Percentiles rank a stretch among this genome's conserved stretches.
phyloP scores from a whole-genome alignment of 805 yeast species.

The Naumovozyma dairenensis region DNA sequence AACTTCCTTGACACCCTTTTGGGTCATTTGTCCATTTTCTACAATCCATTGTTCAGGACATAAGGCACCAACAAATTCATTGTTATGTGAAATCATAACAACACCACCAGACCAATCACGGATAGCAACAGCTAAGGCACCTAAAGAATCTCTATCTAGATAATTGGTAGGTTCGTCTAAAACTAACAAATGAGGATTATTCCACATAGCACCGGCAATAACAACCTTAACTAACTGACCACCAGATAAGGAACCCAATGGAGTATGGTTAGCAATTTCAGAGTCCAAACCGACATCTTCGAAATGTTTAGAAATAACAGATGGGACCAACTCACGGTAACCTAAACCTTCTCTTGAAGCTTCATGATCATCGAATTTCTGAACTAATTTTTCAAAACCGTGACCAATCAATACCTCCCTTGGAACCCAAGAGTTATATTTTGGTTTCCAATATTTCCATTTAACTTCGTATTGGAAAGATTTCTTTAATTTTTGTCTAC shows the following conservation, averaged over 20 bases:
- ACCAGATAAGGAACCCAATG: conserved; percentile 92
- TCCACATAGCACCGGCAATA: conserved; percentile 99
- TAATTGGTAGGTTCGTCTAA: conserved; percentile 98
- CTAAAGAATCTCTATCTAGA: conserved; percentile 94
- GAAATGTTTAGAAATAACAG: conserved; percentile 90
- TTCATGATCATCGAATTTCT: conserved; percentile 97
- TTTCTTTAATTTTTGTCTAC: conserved; percentile 93
- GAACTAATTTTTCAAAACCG: conserved; percentile 85
- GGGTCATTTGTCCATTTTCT: conserved; percentile 81
- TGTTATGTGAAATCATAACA: conserved; percentile 95
- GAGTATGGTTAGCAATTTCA: conserved; percentile 97
- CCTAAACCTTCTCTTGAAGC: conserved; percentile 99
- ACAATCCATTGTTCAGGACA: conserved; percentile 99
- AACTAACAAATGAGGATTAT: conserved; percentile 92
- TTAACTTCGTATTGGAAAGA: conserved; percentile 94
- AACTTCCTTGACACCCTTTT: conserved; percentile 68
- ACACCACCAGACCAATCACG: conserved; percentile 99
- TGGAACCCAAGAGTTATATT: conserved; percentile 87
- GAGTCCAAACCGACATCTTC: conserved; percentile 97
- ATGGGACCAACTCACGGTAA: conserved; percentile 86
- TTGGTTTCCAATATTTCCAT: conserved; percentile 89
- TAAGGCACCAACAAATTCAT: conserved; percentile 91
- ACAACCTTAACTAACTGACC: conserved; percentile 98
- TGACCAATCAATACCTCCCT: conserved; percentile 70
- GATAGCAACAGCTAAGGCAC: conserved; percentile 95